Evolutionary conservation across 176 grass and related monocot species (phyloP).

Genomic region (Phyllostachys edulis): DNA sequence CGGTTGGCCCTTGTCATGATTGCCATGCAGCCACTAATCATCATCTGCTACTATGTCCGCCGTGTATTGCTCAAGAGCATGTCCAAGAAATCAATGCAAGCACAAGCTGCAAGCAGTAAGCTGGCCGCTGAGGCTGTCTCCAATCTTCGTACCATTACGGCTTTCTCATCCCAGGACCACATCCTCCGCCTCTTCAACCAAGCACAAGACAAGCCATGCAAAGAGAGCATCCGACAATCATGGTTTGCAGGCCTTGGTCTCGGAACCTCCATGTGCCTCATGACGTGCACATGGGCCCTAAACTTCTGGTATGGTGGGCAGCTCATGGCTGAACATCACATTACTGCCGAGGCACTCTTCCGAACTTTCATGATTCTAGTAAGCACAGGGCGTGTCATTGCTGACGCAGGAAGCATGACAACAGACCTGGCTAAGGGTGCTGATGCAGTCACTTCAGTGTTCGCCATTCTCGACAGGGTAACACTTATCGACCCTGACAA

Average conservation of each 20-base stretch:
- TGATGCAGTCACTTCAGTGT: conserved; percentile 68
- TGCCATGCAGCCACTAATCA: conserved; percentile 73
- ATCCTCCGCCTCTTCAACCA: conserved; percentile 63
- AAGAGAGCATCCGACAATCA: conserved; percentile 64
- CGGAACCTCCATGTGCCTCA: conserved; percentile 65
- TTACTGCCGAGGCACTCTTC: conserved; percentile 62
- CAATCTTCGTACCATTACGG: conserved; percentile 69
- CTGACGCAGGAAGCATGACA: conserved; percentile 87
- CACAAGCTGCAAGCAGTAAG: conserved; percentile 76
- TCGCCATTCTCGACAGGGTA: conserved; percentile 63
- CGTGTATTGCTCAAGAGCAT: conserved; percentile 72
- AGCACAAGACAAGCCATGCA: conserved; percentile 56
- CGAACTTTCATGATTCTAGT: conserved; percentile 80
- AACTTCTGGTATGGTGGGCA: conserved; percentile 83
- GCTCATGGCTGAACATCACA: conserved; percentile 56
- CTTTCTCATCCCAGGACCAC: conserved; percentile 80
- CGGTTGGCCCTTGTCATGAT: conserved; percentile 79
- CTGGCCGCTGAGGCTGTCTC: conserved; percentile 70
- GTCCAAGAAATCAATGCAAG: conserved; percentile 62
- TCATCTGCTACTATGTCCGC: conserved; percentile 70
- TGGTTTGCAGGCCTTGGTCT: conserved; percentile 81
- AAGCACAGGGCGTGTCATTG: conserved; percentile 86
- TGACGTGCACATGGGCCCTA: conserved; percentile 73
- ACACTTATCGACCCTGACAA: conserved; percentile 66
- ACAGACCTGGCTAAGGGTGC: conserved; percentile 85